These are phyloP conservation scores for Brassica hybrid DNA, from an alignment of 441 rosid species.

Conservation along the genomic window DNA sequence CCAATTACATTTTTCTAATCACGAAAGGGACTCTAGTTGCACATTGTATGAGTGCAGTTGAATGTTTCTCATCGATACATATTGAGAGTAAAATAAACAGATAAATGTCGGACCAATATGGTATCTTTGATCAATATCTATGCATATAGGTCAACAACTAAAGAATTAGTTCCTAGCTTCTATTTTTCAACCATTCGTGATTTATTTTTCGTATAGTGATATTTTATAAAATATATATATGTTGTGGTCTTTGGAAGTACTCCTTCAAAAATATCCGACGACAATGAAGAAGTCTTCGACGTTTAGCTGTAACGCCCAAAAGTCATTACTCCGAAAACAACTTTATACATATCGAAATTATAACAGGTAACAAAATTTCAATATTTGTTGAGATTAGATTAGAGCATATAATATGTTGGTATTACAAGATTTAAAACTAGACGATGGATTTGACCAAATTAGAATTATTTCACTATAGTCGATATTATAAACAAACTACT, in stretches of 20 bases:
- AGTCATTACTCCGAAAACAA: slow-evolving; percentile 19
- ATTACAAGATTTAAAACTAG: background rate
- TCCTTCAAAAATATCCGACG: slow-evolving; percentile 26
- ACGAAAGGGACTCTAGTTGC: background rate
- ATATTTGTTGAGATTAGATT: background rate
- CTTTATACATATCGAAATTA: background rate
- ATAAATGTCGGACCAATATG: background rate
- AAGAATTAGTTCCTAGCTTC: background rate
- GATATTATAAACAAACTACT: slow-evolving; percentile 1
- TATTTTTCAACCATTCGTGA: background rate
- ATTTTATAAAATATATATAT: background rate
- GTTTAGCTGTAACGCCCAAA: slow-evolving; percentile 26
- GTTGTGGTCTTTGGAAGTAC: slow-evolving; percentile 4
- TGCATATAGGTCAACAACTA: slow-evolving; percentile 31
- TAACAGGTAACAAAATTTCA: background rate
- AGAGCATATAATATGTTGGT: background rate
- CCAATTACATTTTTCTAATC: background rate
- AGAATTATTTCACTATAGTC: no score
- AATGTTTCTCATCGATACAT: slow-evolving; percentile 1
- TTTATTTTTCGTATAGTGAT: background rate
- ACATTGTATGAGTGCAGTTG: background rate
- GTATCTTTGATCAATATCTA: slow-evolving; percentile 2
- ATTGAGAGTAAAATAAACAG: background rate
- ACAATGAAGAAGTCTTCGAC: slow-evolving; percentile 25
- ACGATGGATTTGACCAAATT: background rate